These are phyloP conservation scores for Kockiozyma suomiensis DNA, from an alignment of 805 yeast species.

Conservation along the genomic window DNA sequence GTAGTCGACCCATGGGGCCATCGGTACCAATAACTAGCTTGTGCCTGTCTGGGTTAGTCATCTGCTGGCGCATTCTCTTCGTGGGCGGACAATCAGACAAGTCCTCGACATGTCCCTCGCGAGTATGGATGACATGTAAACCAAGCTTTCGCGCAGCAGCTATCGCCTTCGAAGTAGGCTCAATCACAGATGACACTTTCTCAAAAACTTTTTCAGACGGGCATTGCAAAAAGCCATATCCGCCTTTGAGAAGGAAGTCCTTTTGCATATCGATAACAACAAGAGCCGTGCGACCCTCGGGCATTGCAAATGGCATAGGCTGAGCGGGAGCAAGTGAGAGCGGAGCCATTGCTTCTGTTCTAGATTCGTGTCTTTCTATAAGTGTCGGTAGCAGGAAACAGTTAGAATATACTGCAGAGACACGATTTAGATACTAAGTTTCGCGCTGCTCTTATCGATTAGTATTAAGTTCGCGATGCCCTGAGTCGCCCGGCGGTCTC, in stretches of 20 bases:
- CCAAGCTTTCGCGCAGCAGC: slow-evolving; percentile 40
- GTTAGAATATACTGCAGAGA: neutral
- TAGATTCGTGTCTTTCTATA: neutral
- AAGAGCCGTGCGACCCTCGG: slow-evolving; percentile 38
- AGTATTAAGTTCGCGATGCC: neutral
- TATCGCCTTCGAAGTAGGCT: slow-evolving; percentile 36
- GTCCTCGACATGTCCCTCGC: slow-evolving; percentile 42
- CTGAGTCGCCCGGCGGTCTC: slow-evolving; percentile 16
- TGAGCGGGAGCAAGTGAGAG: slow-evolving; percentile 17
- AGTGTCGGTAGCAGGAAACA: neutral
- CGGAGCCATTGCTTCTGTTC: slow-evolving; percentile 30
- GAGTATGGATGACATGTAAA: slow-evolving; percentile 41
- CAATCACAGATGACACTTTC: slow-evolving; percentile 36
- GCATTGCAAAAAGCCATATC: slow-evolving; percentile 40
- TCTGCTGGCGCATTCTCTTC: slow-evolving; percentile 38
- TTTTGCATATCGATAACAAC: slow-evolving; percentile 44
- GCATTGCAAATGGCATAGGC: slow-evolving; percentile 34
- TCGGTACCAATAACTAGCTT: slow-evolving; percentile 39
- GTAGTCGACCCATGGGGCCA: slow-evolving; percentile 43
- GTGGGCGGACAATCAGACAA: slow-evolving; percentile 41
- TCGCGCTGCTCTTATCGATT: neutral
- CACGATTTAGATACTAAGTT: no score
- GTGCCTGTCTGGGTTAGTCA: slow-evolving; percentile 34
- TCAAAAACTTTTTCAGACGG: slow-evolving; percentile 39
- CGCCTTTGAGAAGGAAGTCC: slow-evolving; percentile 42